Base-by-base conservation (phyloP, 352 stramenopile species). In the Phytopythium kandeliae region DNA sequence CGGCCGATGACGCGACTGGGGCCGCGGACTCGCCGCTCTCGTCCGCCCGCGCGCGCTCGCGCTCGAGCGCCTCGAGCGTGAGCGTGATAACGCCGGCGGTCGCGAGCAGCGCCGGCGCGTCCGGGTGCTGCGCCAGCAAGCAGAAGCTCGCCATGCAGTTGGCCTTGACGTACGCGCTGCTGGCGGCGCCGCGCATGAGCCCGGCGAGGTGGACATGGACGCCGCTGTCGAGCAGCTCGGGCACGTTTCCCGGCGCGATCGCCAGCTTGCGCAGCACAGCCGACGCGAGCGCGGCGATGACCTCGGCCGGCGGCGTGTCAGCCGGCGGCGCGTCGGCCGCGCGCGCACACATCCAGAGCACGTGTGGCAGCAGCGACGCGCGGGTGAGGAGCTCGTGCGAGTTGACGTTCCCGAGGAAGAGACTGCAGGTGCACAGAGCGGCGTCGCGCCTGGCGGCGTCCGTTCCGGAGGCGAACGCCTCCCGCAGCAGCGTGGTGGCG, bases 111-210 rank as follows among this genome's bases (percentile, higher is more conserved):
- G 56, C 47, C 1, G 73, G 62, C 0, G 86, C 64, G 9, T 68
- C 67, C 2, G 64, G 51, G 26, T 82, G 75, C 37, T 83, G 72
- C 1, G 68, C 62, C 25, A 91, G 42, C 11, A 80, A 59, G 42
- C 74, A 85, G 35, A 91, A 82, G 1, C 68, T 83, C 28, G 79
- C 77, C 41, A 86, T 67, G 58, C 77, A 89, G 49, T 91, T 88
- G 40, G 65, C 74, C 54, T 83, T 78, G 19, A 89, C 71, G 38
- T 69, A 74, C 53, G 78, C 54, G 24, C 56, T 64, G 36, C 43
- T 25, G 5, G 17, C 0, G 8, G 48, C 55, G 10, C 51, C 49
- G 41, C 40, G 47, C 9, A 51, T 53, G 12, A 65, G 54, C 10
- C 65, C 60, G 56, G 87, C 53, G n/a, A 91, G 63, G 47, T 74